Conservation (phyloP, 139 green algal genomes). For the Ostreobium quekettii region DNA sequence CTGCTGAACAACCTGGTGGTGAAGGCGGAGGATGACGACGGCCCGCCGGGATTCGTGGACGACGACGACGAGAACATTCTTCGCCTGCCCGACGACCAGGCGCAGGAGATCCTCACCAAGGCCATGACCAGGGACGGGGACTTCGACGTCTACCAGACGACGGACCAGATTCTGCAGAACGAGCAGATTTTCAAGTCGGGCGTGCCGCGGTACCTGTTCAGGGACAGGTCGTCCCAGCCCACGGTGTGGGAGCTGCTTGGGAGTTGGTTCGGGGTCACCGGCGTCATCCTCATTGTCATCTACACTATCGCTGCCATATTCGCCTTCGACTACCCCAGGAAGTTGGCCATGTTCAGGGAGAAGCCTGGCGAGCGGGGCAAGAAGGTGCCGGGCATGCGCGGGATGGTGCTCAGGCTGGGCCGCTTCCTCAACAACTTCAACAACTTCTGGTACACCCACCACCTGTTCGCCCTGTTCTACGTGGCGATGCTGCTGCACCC, state of each 20-base stretch:
- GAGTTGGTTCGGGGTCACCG: background rate
- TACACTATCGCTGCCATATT: conserved; percentile 11
- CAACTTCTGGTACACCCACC: conserved; percentile 17
- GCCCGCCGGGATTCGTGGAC: too few relatives aligned
- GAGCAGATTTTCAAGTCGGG: too few relatives aligned
- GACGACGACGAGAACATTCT: too few relatives aligned
- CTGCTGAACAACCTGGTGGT: too few relatives aligned
- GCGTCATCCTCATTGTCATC: conserved; percentile 8
- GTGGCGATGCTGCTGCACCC: conserved; percentile 17
- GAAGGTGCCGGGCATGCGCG: background rate
- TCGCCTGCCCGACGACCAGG: too few relatives aligned
- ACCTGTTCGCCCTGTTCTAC: conserved; percentile 25
- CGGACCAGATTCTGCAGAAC: too few relatives aligned
- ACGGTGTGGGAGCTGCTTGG: background rate
- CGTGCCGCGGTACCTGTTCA: too few relatives aligned
- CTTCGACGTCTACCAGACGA: too few relatives aligned
- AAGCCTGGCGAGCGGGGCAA: too few relatives aligned
- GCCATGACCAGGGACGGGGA: too few relatives aligned
- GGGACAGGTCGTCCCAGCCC: background rate
- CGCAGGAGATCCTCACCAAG: too few relatives aligned
- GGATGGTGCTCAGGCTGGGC: background rate
- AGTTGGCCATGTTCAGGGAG: background rate
- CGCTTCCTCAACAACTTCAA: conserved; percentile 21
- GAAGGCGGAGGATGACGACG: too few relatives aligned
- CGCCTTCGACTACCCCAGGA: conserved; percentile 10